Base-by-base conservation (phyloP, 2,329 filamentous ascomycete species). In the Piedraia hortae region DNA sequence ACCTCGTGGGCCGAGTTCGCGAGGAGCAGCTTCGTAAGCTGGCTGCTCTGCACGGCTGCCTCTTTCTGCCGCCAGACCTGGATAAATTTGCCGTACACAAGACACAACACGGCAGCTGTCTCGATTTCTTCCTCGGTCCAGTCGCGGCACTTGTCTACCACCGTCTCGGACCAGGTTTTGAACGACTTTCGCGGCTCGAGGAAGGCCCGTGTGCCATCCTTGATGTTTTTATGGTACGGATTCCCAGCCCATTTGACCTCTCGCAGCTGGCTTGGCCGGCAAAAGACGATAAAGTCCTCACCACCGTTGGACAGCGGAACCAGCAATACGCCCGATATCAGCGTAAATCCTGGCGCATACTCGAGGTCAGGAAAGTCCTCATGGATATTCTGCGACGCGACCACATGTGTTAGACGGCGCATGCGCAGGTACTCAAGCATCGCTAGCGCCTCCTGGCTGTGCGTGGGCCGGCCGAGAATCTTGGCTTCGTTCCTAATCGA, bases 21-120 rank as follows among this genome's bases (percentile, higher is more conserved):
- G 11, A 90, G 52, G 2, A 90, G 46, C 3, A 90, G 46, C 20
- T 63, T 56, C 0, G 75, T 89, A 2, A 90, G 51, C 27, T 80
- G 70, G 32, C 71, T 88, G 38, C 54, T 82, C 34, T 88, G 70
- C 27, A 89, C 40, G 0, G 73, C 73, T 2, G 67, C 69, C 41
- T 90, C 78, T 32, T 89, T 89, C 39, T 89, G 74, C 25, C 75
- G 57, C 78, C 78, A 89, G 2, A 89, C 77, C 36, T 88, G 73
- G 34, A 89, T 89, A 40, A 90, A 90, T 41, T 62, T 69, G 39
- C 72, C 74, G 30, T 90, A 90, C 1, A 90, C 74, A 5, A 89
- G 49, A 36, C 77, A 89, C 3, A 90, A 51, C 0, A 89, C 73
- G 1, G 77, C 74, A 0, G 78, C 77, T 0, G 75, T 89, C 43